phyloP scores from a whole-genome alignment of 2,329 filamentous ascomycete genomes.

The Calonectria pseudoreteaudii region DNA sequence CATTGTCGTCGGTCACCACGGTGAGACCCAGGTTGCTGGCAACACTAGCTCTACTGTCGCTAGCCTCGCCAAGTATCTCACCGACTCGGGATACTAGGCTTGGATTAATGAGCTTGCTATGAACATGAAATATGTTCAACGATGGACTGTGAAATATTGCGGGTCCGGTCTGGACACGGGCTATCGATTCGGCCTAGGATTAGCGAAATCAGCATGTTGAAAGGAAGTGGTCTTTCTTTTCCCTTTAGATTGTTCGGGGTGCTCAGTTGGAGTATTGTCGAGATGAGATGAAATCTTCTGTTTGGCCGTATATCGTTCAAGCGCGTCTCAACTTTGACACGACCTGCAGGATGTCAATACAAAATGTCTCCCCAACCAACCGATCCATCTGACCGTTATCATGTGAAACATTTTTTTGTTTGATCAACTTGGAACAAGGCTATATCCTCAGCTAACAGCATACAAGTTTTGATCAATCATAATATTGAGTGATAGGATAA shows the following conservation, averaged over 20 bases:
- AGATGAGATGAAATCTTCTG: conserved; percentile 35
- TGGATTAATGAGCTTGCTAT: background rate
- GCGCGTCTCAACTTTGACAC: conserved; percentile 40
- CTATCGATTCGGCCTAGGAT: conserved; percentile 10
- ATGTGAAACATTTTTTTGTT: conserved; percentile 6
- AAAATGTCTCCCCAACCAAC: conserved; percentile 35
- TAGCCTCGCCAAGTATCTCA: conserved; percentile 88
- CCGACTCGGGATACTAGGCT: conserved; percentile 79
- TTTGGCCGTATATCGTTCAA: conserved; percentile 36
- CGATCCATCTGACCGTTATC: conserved; percentile 7
- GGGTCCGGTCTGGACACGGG: conserved; percentile 19
- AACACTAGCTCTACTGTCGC: conserved; percentile 84
- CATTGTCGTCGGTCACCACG: conserved; percentile 89
- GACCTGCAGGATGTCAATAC: conserved; percentile 45
- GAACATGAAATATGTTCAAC: conserved; percentile 4
- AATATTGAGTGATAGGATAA: background rate
- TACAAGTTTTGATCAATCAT: background rate
- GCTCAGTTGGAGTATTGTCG: conserved; percentile 33
- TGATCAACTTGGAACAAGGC: conserved; percentile 6
- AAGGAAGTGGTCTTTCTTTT: conserved; percentile 39
- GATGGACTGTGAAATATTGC: conserved; percentile 21
- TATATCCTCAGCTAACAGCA: background rate
- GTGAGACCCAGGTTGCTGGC: conserved; percentile 77
- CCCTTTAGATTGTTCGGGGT: conserved; percentile 33
- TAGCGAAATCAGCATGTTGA: conserved; percentile 37